Percentiles rank a stretch among this genome's conserved stretches.
These are phyloP conservation scores for Phytophthora megakarya DNA, from an alignment of 352 stramenopile genomes.

Conservation along the genomic window DNA sequence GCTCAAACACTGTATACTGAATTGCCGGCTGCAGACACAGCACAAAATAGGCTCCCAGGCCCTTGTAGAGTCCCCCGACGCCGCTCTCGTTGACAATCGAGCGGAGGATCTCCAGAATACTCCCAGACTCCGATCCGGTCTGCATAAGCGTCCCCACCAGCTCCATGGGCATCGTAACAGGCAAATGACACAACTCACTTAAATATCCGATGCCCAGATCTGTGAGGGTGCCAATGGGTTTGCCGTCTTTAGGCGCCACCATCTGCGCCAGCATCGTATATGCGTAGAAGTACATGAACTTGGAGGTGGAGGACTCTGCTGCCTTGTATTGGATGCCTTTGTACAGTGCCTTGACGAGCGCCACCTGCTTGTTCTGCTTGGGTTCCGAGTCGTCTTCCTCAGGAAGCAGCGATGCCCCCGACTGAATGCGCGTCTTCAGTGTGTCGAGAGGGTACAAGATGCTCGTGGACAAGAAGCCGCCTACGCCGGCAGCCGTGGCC, in stretches of 20 bases:
- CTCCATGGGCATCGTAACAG: slow-evolving; percentile 87
- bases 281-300: slow-evolving; percentile 92
- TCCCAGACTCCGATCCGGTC: slow-evolving; percentile 54
- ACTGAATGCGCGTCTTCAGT: slow-evolving; percentile 90
- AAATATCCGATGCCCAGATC: slow-evolving; percentile 86
- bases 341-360: slow-evolving; percentile 71
- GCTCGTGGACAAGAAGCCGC: slow-evolving; percentile 76
- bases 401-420: slow-evolving; percentile 56
- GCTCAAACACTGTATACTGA: slow-evolving; percentile 97
- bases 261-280: slow-evolving; percentile 84
- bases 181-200: slow-evolving; percentile 79
- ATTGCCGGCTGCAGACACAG: slow-evolving; percentile 97
- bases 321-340: slow-evolving; percentile 87
- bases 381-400: slow-evolving; percentile 33
- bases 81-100: slow-evolving; percentile 74
- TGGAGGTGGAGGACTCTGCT: slow-evolving; percentile 80
- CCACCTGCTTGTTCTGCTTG: slow-evolving; percentile 43
- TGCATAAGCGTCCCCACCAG: slow-evolving; percentile 88
- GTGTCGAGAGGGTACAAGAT: slow-evolving; percentile 87
- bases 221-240: slow-evolving; percentile 63
- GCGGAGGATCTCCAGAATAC: slow-evolving; percentile 66
- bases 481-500: slow-evolving; percentile 74
- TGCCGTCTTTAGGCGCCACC: slow-evolving; percentile 60
- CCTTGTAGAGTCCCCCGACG: slow-evolving; percentile 83
- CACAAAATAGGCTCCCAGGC: slow-evolving; percentile 92